Evolutionary conservation across 139 green algal genomes (phyloP), one percentile per base, ranked within the genome.

Genomic region (Auxenochlorella protothecoides): DNA sequence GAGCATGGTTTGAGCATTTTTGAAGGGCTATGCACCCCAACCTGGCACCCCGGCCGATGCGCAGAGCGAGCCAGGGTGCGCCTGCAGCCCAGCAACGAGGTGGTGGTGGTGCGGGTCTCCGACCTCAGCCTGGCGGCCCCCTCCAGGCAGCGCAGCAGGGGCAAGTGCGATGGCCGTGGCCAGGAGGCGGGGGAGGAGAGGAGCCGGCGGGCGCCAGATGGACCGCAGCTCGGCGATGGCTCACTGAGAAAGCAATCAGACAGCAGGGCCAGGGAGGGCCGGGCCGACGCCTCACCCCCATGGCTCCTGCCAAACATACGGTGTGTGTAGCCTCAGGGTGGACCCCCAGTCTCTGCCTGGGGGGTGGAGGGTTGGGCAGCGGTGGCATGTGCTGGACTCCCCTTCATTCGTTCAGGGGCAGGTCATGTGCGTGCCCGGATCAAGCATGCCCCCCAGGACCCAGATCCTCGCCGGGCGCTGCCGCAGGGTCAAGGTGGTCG

Each of bases 251-350:
- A 74, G 61, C 55, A 54, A 54, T 16, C 53, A 7, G 9, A 44
- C 64, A 71, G 67, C 55, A 70, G 69, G 10, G 68, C 59, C 6
- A 59, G 72, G 59, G 63, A 77, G 56, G 44, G 68, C 53, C 55
- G 54, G 13, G 55, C 27, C 27, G 27, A 44, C 27, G 27, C 27
- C 27, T 44, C 27, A 1, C 60, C 66, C 61, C 69, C 72, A 2
- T 92, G 87, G 87, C 72, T 92, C 14, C 53, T 79, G 13, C 68
- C 85, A 6, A 72, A 72, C 67, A 92, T 92, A 44, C n/a, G 71
- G 74, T 69, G 63, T 6, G 72, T 16, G 15, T 0, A 44, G 53
- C 2, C 6, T 53, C 53, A 14, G 51, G 10, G 27, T 0, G 27
- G 27, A 44, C 27, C 27, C 27, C 27, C 27, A 44, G 27, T 0